These are phyloP conservation scores for Shiraia sp. DNA, from an alignment of 2,329 filamentous ascomycete species.

Conservation along the genomic window DNA sequence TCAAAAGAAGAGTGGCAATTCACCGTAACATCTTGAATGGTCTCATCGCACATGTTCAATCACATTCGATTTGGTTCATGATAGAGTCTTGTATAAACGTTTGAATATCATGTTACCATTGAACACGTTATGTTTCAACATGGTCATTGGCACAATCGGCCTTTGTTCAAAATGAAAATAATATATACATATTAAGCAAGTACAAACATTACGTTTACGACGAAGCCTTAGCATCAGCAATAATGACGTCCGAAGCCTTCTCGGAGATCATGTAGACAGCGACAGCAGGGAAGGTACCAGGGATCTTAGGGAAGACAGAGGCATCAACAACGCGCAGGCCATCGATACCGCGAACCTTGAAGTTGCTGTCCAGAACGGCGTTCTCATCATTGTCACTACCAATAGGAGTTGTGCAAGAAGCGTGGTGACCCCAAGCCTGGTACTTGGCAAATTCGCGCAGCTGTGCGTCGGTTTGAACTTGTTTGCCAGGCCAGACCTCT, in stretches of 20 bases:
- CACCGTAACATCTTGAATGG: too few relatives aligned
- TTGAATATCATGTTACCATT: too few relatives aligned
- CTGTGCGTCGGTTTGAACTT: slow-evolving; percentile 48
- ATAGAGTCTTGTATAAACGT: too few relatives aligned
- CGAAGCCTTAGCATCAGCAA: slow-evolving; percentile 18
- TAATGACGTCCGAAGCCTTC: slow-evolving; percentile 65
- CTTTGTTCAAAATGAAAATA: slow-evolving; percentile 4
- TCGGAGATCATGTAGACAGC: slow-evolving; percentile 62
- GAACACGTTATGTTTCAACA: too few relatives aligned
- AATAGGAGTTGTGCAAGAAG: slow-evolving; percentile 62
- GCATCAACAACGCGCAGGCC: slow-evolving; percentile 56
- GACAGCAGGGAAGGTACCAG: slow-evolving; percentile 57
- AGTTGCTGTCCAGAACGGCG: slow-evolving; percentile 58
- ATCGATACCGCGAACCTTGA: slow-evolving; percentile 58
- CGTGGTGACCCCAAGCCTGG: slow-evolving; percentile 56
- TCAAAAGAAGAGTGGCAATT: too few relatives aligned
- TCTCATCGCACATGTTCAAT: too few relatives aligned
- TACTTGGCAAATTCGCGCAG: slow-evolving; percentile 42
- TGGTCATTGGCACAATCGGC: background rate
- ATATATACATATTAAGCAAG: slow-evolving; percentile 1
- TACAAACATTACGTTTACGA: background rate
- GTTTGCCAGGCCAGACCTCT: slow-evolving; percentile 54
- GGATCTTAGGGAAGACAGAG: slow-evolving; percentile 40
- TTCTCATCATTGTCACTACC: slow-evolving; percentile 52
- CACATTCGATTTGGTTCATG: too few relatives aligned